Evolutionary conservation across 768 basidiomycete species (phyloP).

Genomic region (Gloeostereum incarnatum): DNA sequence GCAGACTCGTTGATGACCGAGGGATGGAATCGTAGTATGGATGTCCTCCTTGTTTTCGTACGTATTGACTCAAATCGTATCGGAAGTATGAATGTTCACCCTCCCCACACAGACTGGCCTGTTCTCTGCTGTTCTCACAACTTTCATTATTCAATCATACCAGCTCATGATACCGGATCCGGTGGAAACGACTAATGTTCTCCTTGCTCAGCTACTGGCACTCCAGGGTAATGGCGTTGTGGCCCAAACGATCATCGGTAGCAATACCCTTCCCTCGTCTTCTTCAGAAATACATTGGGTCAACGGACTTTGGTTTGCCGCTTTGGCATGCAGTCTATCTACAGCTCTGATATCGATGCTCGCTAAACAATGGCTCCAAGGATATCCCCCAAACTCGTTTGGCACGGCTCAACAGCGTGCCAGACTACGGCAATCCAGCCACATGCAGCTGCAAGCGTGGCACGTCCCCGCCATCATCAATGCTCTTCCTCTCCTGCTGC

Average conservation of each 20-base stretch:
- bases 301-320: conserved; percentile 37
- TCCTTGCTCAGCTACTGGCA: conserved; percentile 21
- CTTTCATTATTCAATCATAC: conserved; percentile 33
- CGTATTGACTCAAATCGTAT: conserved; percentile 10
- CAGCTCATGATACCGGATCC: conserved; percentile 24
- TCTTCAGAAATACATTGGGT: conserved; percentile 23
- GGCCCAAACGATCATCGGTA: conserved; percentile 4
- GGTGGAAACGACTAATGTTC: conserved; percentile 22
- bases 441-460: conserved; percentile 26
- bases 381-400: conserved; percentile 20
- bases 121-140: conserved; percentile 33
- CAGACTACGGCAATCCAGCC: conserved; percentile 25
- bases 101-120: conserved; percentile 25
- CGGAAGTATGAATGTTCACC: neutral
- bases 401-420: conserved; percentile 27
- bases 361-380: conserved; percentile 35
- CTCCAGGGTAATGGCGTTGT: conserved; percentile 13
- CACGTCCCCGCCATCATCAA: conserved; percentile 28
- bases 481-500: conserved; percentile 28
- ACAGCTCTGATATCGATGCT: conserved; percentile 36
- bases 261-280: conserved; percentile 6
- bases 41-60: conserved; percentile 34
- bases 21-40: conserved; percentile 31
- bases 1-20: conserved; percentile 25
- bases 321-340: conserved; percentile 29